Evolutionary conservation across 2,329 filamentous ascomycete genomes (phyloP), one percentile per base, ranked within the genome.

Genomic region (Neofusicoccum kwambonambiense): DNA sequence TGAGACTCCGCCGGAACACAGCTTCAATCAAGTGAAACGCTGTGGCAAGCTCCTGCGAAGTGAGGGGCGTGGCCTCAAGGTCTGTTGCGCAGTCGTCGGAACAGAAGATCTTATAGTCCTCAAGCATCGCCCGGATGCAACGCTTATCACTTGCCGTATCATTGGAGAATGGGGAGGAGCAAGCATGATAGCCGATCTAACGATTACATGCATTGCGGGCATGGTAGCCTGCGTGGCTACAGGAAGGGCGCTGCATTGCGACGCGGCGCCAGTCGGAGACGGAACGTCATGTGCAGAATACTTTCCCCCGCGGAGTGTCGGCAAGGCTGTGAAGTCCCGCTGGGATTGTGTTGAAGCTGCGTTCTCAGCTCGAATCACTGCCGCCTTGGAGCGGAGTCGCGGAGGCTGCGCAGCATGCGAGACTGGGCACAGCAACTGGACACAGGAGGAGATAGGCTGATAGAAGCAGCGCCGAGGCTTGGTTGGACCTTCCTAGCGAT

Each of bases 141-240:
- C n/a, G 11, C 56, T 60, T 60, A 60, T 60, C 56, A 42, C n/a
- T 5, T 31, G 27, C 27, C 27, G 27, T 7, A 31, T 37, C 39
- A 47, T 60, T 47, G 56, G 27, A 60, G 41, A 60, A 60, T 47
- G 56, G 56, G 56, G 56, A 47, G 39, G 2, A 5, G 8, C n/a
- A 15, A 4, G 27, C 15, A 42, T 47, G 54, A 45, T 45, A 58
- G 54, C 22, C 45, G 39, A 58, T 58, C 54, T 27, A 12, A 34
- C 22, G 8, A 17, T 34, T 37, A 11, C 7, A 35, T 47, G 22
- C 22, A 3, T 22, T 22, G 22, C 22, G 22, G 22, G 3, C 22
- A 22, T 22, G 22, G 22, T 22, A 22, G 22, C 22, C 22, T 22
- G 22, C 22, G 22, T 22, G 22, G 22, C 22, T 3, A 22, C 22